Percentiles rank a stretch among this genome's conserved stretches.
Conservation (phyloP, 352 stramenopile genomes). For the Phytopythium delawarense region DNA sequence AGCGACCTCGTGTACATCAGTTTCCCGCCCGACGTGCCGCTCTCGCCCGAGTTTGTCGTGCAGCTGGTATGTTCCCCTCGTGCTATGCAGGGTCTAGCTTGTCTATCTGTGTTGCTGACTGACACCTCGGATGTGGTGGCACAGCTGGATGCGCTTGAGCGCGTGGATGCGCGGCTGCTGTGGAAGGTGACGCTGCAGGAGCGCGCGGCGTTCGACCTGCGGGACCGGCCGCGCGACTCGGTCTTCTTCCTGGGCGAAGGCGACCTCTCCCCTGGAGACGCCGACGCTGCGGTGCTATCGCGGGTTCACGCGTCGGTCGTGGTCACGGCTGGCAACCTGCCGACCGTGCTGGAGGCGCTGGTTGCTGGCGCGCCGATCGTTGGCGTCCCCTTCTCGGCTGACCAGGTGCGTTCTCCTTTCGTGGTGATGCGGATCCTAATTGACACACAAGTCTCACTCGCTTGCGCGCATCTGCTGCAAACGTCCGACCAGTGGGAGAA, state of each 20-base stretch:
- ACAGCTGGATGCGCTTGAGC: slow-evolving; percentile 57
- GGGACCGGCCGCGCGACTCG: slow-evolving; percentile 32
- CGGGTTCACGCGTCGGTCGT: slow-evolving; percentile 36
- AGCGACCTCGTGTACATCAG: slow-evolving; percentile 57
- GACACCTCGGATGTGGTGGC: neutral
- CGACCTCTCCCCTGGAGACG: slow-evolving; percentile 12
- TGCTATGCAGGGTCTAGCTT: neutral
- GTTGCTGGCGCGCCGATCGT: slow-evolving; percentile 56
- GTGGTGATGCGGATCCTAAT: neutral
- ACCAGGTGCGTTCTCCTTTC: slow-evolving; percentile 33
- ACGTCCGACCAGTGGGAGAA: slow-evolving; percentile 39
- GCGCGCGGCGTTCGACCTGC: slow-evolving; percentile 53
- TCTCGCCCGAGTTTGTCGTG: slow-evolving; percentile 51
- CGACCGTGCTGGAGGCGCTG: slow-evolving; percentile 59
- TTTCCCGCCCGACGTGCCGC: slow-evolving; percentile 40
- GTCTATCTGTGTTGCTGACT: neutral
- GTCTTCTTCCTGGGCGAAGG: slow-evolving; percentile 50
- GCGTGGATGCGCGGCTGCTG: slow-evolving; percentile 41
- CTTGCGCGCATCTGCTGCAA: neutral
- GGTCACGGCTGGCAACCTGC: slow-evolving; percentile 55
- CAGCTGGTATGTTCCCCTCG: slow-evolving; percentile 30
- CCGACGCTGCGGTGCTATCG: slow-evolving; percentile 42
- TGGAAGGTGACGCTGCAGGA: slow-evolving; percentile 59
- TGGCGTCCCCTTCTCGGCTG: slow-evolving; percentile 64
- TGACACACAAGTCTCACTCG: neutral